Base-by-base conservation (phyloP, 495 filamentous ascomycete species). In the Penicillium manginii region DNA sequence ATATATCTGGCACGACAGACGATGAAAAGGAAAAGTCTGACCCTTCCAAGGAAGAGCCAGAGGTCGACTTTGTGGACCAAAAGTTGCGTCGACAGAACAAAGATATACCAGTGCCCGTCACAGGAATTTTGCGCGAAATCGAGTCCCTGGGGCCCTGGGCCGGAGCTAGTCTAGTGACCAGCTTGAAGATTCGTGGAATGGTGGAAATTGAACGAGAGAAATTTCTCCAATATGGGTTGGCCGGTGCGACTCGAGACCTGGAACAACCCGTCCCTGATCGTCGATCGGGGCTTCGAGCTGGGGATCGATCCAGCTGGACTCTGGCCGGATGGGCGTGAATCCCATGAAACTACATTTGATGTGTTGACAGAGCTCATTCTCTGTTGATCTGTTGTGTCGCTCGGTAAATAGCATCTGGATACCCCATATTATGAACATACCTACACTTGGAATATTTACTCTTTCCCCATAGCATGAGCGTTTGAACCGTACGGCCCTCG, bases 81-180 rank as follows among this genome's bases (percentile, higher is more conserved):
- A 81, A 84, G 60, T 71, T 92, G 8, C 72, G 67, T 68, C 78
- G 69, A 66, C 79, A 63, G 17, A 75, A 81, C 57, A 83, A 83
- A 59, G 76, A 75, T 37, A 68, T 66, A 0, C 72, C 73, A 8
- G 75, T 80, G 1, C 64, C 63, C 11, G 64, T 82, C 47, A 75
- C 82, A 17, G 91, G 90, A 7, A 69, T 83, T 17, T 72, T 97
- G 21, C 83, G 91, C 2, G 89, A 88, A 15, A 77, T 97, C 12
- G 89, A 96, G 64, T 91, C 89, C 5, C 76, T 98, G 0, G 94
- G 94, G 0, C 79, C 91, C 6, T 98, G 94, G 93, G 85, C 87
- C 35, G 94, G 94, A 17, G 92, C 87, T 4, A 96, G 92, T 74
- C 68, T 98, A 51, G 73, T 93, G 2, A 87, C 88, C 0, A 86